A percentile compares a stretch with the other conserved stretches of the same genome.
Conservation (phyloP, 164 flowering plant species). For the Warburgia ugandensis region DNA sequence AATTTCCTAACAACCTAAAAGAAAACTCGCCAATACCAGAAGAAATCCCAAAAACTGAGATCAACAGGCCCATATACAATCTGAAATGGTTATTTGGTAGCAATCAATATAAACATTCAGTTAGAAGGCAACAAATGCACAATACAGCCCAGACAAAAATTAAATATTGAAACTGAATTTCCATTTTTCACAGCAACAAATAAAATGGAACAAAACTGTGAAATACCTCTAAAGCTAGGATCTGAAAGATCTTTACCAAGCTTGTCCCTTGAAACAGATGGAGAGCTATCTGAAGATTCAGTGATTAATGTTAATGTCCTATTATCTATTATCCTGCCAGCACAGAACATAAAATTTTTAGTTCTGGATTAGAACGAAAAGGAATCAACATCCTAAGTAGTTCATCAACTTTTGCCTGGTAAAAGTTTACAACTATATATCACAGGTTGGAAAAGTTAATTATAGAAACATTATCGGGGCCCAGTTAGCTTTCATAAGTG, state of each 20-base stretch:
- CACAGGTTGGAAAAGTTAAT: too few species aligned
- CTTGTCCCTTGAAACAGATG: conserved; percentile 28
- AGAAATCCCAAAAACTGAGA: too few species aligned
- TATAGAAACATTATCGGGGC: too few species aligned
- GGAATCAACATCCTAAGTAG: not conserved
- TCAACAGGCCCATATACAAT: too few species aligned
- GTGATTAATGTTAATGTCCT: conserved; percentile 73
- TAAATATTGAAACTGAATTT: not conserved
- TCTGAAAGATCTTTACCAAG: conserved; percentile 50
- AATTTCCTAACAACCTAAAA: too few species aligned
- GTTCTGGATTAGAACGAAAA: not conserved
- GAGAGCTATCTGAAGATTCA: conserved; percentile 62
- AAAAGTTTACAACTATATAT: too few species aligned
- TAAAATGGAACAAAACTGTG: conserved; percentile 2
- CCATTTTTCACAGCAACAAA: not conserved
- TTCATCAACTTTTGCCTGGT: not conserved
- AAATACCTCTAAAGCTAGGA: conserved; percentile 63
- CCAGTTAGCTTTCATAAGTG: too few species aligned
- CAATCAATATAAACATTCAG: too few species aligned
- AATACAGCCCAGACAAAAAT: conserved; percentile 1
- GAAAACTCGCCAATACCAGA: too few species aligned
- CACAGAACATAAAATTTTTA: conserved; percentile 9
- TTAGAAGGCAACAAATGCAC: not conserved
- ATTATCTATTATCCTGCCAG: conserved; percentile 78
- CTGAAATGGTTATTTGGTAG: too few species aligned